Evolutionary conservation across 2,329 filamentous ascomycete species (phyloP).

Genomic region (Lanzia echinophila): DNA sequence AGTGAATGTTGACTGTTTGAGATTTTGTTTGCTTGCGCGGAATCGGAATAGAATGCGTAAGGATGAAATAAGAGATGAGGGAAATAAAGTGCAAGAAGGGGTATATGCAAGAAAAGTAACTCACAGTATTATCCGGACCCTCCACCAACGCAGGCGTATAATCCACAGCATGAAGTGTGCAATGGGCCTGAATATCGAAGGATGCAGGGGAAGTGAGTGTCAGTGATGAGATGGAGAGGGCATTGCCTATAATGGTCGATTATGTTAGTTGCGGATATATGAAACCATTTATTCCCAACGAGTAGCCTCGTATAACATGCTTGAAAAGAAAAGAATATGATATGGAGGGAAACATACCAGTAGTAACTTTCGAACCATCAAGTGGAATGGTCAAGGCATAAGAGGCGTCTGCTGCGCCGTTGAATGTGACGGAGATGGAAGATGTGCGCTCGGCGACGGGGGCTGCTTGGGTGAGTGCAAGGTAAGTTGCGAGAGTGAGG

Average conservation of each 20-base stretch:
- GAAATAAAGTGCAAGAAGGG: too few relatives aligned
- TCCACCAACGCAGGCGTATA: conserved; percentile 17
- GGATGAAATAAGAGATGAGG: too few relatives aligned
- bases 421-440: conserved; percentile 16
- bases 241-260: conserved; percentile 16
- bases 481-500: conserved; percentile 13
- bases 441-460: conserved; percentile 10
- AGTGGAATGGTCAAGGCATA: conserved; percentile 21
- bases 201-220: conserved; percentile 13
- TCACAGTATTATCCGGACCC: not conserved
- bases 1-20: too few relatives aligned
- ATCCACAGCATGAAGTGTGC: conserved; percentile 22
- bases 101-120: too few relatives aligned
- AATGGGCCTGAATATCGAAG: conserved; percentile 10
- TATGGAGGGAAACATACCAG: conserved; percentile 8
- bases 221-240: conserved; percentile 22
- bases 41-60: too few relatives aligned
- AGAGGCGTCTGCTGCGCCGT: conserved; percentile 21
- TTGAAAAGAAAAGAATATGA: not conserved
- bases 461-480: conserved; percentile 15
- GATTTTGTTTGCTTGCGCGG: too few relatives aligned
- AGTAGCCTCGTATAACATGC: too few relatives aligned
- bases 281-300: too few relatives aligned
- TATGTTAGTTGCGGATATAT: too few relatives aligned
- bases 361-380: conserved; percentile 13